Evolutionary conservation across 1,284 basidiomycete genomes (phyloP), one percentile per base, ranked within the genome.

Genomic region (Neonothopanus nambi): DNA sequence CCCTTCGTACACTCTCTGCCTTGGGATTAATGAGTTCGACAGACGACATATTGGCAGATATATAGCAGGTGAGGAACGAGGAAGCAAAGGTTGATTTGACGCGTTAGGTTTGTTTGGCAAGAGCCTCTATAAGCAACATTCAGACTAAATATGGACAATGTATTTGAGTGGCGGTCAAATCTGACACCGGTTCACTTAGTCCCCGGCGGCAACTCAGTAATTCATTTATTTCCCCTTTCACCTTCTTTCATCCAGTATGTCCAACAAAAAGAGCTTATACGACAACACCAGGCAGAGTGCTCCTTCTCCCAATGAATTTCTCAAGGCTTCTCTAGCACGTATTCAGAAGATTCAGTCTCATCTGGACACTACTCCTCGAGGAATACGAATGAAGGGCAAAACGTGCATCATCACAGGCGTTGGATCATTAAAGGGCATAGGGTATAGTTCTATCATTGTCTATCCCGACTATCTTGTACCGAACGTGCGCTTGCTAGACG

Each of bases 21-120:
- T 94, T 92, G 39, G 93, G 93, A 69, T 96, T 96, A 70, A 96
- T 92, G 64, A 94, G 88, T 75, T 95, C 92, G 69, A 95, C 91
- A 41, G 85, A 87, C 52, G 87, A 80, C 87, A 89, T 89, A 57
- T 33, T 33, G 87, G 52, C 87, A 80, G 86, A 89, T 89, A n/a
- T n/a, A n/a, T n/a, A 58, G 42, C 61, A 39, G 45, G 4, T n/a
- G 38, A 33, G 28, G 33, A 33, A 38, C 38, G 39, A 37, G 28
- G 24, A 15, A 12, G 21, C 26, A n/a, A 35, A 23, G 35, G 21
- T 30, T 26, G 26, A 8, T 28, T n/a, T n/a, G n/a, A 38, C 51
- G 36, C 51, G 50, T 37, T 24, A 40, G 17, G 38, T 42, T 26
- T 23, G 30, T 4, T 33, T 33, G 30, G 30, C 30, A 33, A 33